These are phyloP conservation scores for Metschnikowia kofuensis DNA, from an alignment of 805 yeast genomes.

Conservation along the genomic window DNA sequence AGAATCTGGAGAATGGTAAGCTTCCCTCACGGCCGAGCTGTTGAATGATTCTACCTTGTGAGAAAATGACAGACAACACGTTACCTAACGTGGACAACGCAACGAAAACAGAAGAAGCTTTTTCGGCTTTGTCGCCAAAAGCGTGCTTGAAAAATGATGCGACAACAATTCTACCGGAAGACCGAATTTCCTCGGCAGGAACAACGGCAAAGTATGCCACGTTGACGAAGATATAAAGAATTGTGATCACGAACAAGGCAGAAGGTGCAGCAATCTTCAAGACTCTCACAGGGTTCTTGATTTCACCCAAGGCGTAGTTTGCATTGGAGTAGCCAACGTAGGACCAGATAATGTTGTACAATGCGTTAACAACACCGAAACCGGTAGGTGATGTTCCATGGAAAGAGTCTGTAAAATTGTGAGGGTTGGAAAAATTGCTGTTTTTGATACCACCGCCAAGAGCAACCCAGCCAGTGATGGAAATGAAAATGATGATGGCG, in stretches of 20 bases:
- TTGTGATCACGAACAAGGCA: constrained; percentile 57
- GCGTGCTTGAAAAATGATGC: constrained; percentile 72
- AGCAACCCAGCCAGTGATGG: constrained; percentile 81
- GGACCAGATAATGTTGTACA: constrained; percentile 83
- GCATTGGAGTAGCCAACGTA: constrained; percentile 81
- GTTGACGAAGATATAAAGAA: constrained; percentile 72
- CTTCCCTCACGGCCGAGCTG: constrained; percentile 81
- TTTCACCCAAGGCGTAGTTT: constrained; percentile 79
- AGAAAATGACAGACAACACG: constrained; percentile 73
- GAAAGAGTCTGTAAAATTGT: constrained; percentile 59
- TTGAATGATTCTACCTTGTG: constrained; percentile 79
- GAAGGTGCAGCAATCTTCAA: constrained; percentile 72
- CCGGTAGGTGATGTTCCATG: constrained; percentile 53
- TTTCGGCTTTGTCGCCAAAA: constrained; percentile 66
- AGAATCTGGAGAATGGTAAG: constrained; percentile 69
- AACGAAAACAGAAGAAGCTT: constrained; percentile 74
- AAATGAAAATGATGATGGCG: constrained; percentile 64
- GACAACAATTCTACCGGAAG: constrained; percentile 69
- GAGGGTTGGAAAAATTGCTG: constrained; percentile 48
- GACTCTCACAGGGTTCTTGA: constrained; percentile 67
- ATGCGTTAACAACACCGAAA: constrained; percentile 70
- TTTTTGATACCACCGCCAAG: constrained; percentile 65
- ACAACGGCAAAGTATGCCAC: constrained; percentile 83
- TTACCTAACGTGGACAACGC: constrained; percentile 82
- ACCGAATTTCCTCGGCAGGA: constrained; percentile 56